phyloP scores from a whole-genome alignment of 2,329 filamentous ascomycete genomes.

The Thelonectria blattea region DNA sequence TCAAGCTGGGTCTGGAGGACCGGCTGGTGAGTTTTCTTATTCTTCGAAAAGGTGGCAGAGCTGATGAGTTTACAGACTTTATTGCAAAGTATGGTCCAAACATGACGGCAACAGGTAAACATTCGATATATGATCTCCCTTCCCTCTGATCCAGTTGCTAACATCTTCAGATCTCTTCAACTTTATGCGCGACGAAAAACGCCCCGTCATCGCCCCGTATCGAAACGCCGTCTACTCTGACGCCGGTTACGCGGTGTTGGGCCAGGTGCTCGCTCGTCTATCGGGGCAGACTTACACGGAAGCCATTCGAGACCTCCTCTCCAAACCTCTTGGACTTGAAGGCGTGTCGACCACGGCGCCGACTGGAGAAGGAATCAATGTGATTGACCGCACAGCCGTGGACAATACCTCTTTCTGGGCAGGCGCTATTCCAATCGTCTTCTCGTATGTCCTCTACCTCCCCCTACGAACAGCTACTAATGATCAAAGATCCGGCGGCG shows the following conservation, averaged over 20 bases:
- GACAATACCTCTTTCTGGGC: slow-evolving; percentile 19
- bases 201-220: slow-evolving; percentile 18
- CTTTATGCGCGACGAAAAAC: slow-evolving; percentile 23
- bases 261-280: slow-evolving; percentile 23
- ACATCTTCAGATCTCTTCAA: slow-evolving; percentile 3
- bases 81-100: not conserved
- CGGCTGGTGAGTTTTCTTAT: not conserved
- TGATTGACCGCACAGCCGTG: slow-evolving; percentile 10
- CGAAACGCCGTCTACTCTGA: slow-evolving; percentile 33
- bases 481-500: slow-evolving; percentile 23
- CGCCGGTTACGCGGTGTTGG: slow-evolving; percentile 27
- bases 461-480: not conserved
- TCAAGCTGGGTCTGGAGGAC: slow-evolving; percentile 28
- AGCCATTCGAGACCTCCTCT: slow-evolving; percentile 8
- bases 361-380: slow-evolving; percentile 19
- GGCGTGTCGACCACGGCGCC: slow-evolving; percentile 10
- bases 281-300: slow-evolving; percentile 20
- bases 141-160: not conserved
- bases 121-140: not conserved
- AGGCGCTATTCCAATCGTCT: slow-evolving; percentile 27
- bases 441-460: slow-evolving; percentile 23
- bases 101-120: not conserved
- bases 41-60: not conserved
- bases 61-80: not conserved
- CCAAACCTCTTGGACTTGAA: not conserved